Base-by-base conservation (phyloP, 2,329 filamentous ascomycete species). In the Hypomyces rosellus region DNA sequence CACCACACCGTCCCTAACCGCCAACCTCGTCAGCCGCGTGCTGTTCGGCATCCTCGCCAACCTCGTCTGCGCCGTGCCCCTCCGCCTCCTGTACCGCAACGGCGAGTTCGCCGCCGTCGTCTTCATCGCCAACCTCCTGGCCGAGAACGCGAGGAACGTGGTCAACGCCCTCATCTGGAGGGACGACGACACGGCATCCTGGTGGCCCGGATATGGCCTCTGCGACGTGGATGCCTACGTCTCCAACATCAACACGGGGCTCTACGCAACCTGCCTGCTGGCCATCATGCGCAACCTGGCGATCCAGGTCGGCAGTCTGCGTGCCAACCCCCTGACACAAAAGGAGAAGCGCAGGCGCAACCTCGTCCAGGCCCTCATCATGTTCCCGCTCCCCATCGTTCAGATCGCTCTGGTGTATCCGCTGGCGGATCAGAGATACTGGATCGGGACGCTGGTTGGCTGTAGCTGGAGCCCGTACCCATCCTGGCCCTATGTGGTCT, bases 251-350 rank as follows among this genome's bases (percentile, higher is more conserved):
- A 51, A 41, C 50, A 69, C 75, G 38, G 71, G 72, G 1, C 58
- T 76, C 39, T 81, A 73, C 60, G 69, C 69, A 38, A 73, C 74
- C n/a, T 73, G 74, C 34, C 66, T 80, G 41, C 73, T 80, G 46
- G 74, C 76, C 59, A 74, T 80, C 51, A 76, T 81, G 71, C 72
- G 73, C 13, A 74, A 78, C 41, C 69, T 82, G 9, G 70, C 78
- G 13, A 61, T 68, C 36, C 76, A 78, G 57, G 70, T 82, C 48
- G 70, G 69, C 33, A 60, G 77, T 22, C 55, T 70, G 46, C 66
- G 74, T 2, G 72, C 69, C 20, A 65, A 66, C 45, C 65, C 67
- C 5, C 63, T 74, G 5, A 70, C 67, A 1, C 55, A 61, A 15
- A 56, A 53, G 4, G 77, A 81, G 64, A 69, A 63, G 50, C 66